phyloP scores from a whole-genome alignment of 2,329 filamentous ascomycete genomes.

The Cercospora sp. region DNA sequence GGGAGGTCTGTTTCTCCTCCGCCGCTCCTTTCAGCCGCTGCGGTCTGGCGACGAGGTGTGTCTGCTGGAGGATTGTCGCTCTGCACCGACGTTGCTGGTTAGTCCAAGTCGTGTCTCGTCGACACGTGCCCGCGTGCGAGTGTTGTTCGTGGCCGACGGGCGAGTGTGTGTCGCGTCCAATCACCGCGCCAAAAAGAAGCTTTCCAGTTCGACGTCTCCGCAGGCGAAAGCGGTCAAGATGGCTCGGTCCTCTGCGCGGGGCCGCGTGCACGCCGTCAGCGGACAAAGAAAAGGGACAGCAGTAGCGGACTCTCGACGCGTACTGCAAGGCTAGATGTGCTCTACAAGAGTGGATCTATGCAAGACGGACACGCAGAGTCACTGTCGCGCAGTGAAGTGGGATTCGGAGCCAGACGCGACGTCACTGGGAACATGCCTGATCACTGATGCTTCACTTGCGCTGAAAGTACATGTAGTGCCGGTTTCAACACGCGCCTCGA shows the following conservation, averaged over 20 bases:
- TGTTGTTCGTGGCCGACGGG: slow-evolving; percentile 1
- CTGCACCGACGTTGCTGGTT: neutral
- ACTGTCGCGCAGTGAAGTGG: neutral
- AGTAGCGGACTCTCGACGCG: neutral
- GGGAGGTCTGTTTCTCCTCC: slow-evolving; percentile 6
- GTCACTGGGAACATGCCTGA: slow-evolving; percentile 12
- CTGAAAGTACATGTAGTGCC: neutral
- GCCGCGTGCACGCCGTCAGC: neutral
- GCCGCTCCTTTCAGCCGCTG: neutral
- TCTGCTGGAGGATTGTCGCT: neutral
- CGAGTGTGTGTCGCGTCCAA: slow-evolving; percentile 3
- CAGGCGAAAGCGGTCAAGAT: slow-evolving; percentile 2
- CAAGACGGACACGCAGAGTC: neutral
- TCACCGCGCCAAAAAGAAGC: slow-evolving; percentile 2
- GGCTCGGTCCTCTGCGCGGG: neutral
- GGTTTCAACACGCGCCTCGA: neutral
- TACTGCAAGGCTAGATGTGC: neutral
- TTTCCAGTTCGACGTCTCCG: slow-evolving; percentile 1
- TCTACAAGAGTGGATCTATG: neutral
- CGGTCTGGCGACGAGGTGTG: neutral
- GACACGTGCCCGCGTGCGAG: slow-evolving; percentile 1
- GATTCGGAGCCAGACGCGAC: neutral
- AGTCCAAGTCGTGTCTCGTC: neutral
- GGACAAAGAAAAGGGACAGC: neutral
- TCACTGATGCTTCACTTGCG: slow-evolving; percentile 3